phyloP scores from a whole-genome alignment of 352 stramenopile species.

The Blastocystis sp. region DNA sequence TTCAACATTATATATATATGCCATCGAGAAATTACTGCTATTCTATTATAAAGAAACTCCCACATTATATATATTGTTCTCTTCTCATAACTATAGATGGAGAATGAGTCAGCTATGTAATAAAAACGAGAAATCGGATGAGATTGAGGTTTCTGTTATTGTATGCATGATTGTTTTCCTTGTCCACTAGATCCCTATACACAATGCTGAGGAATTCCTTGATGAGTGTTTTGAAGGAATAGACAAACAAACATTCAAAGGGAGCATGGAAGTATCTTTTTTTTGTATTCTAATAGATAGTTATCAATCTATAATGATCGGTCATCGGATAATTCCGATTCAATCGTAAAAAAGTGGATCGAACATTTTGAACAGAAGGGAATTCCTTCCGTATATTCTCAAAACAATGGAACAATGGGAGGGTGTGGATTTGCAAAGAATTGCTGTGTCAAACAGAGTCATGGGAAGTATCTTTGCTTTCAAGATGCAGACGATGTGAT shows the following conservation, averaged over 20 bases:
- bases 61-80: background rate
- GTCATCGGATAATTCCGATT: conserved; percentile 57
- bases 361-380: conserved; percentile 6
- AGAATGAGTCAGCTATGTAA: background rate
- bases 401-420: background rate
- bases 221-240: conserved; percentile 64
- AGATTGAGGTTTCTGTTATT: conserved; percentile 49
- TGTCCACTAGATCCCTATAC: conserved; percentile 63
- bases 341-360: conserved; percentile 59
- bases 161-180: background rate
- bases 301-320: conserved; percentile 63
- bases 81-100: background rate
- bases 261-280: conserved; percentile 23
- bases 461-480: conserved; percentile 62
- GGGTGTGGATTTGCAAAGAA: conserved; percentile 64
- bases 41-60: background rate
- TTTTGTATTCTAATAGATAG: background rate
- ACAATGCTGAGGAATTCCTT: conserved; percentile 64
- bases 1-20: conserved; percentile 91
- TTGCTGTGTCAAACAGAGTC: conserved; percentile 29
- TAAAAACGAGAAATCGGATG: background rate
- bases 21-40: conserved; percentile 73
- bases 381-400: background rate
- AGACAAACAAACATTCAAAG: conserved; percentile 56
- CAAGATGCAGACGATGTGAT: conserved; percentile 66